Evolutionary conservation across 345 rosid species (phyloP), one percentile per base, ranked within the genome.

Genomic region (Eucalyptus polybractea): DNA sequence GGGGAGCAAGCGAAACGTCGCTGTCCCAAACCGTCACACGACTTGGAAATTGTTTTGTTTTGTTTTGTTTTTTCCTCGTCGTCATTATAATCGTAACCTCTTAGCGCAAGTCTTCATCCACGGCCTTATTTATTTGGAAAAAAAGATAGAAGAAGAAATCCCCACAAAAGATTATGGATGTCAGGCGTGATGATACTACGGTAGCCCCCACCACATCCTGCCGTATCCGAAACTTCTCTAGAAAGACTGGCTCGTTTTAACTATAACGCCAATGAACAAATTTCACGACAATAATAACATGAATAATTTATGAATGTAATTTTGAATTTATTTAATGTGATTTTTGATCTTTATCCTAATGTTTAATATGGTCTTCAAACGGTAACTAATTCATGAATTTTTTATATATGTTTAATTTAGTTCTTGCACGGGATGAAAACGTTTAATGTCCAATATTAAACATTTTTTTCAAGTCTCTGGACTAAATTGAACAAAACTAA

Each of bases 231-330:
- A 67, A 58, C n/a, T 25, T 25, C 65, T 58, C n/a, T 27, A 25
- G 65, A 25, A 25, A 58, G 29, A 58, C n/a, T 2, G 24, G 10
- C 5, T 19, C 10, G 24, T 10, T 58, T 58, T 15, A 15, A 15
- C 40, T 15, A 67, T 8, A n/a, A 33, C 3, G 76, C 40, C 40
- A 3, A 15, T 67, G 40, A 15, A 67, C 3, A 29, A 29, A 62
- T 29, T 53, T 53, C 24, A 53, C 1, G 1, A 53, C 0, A 4
- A 1, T 2, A 53, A 53, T 53, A 0, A 53, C 1, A 0, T 53
- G 8, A 53, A 7, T 53, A 19, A 53, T 53, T 8, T 1, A 53
- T 19, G 2, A 7, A 53, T 53, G 0, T 19, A 4, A 53, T 53
- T 53, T 51, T 51, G 1, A 19, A 53, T 53, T 3, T 19, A 53